These are phyloP conservation scores for Calonectria pseudoturangicola DNA, from an alignment of 2,329 filamentous ascomycete species.

Conservation along the genomic window DNA sequence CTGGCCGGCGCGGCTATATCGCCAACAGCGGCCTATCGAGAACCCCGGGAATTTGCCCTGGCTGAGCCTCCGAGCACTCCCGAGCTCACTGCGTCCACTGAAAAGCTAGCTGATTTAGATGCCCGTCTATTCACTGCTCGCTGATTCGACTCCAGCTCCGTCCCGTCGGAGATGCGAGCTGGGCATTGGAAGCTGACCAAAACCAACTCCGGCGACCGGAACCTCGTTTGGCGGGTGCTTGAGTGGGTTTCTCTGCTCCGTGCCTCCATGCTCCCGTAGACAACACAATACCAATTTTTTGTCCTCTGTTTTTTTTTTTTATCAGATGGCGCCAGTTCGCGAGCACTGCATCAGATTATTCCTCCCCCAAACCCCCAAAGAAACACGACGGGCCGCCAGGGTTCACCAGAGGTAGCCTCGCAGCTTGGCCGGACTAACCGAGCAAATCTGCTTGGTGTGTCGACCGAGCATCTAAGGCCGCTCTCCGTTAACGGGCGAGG, in stretches of 20 bases:
- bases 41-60: slow-evolving; percentile 5
- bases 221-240: slow-evolving; percentile 43
- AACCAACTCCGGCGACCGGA: slow-evolving; percentile 51
- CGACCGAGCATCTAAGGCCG: slow-evolving; percentile 40
- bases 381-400: slow-evolving; percentile 13
- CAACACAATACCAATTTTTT: slow-evolving; percentile 19
- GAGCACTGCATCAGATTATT: slow-evolving; percentile 48
- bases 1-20: slow-evolving; percentile 4
- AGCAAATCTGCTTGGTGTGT: slow-evolving; percentile 46
- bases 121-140: slow-evolving; percentile 33
- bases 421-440: slow-evolving; percentile 41
- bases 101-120: slow-evolving; percentile 36
- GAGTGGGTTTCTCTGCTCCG: slow-evolving; percentile 34
- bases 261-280: slow-evolving; percentile 26
- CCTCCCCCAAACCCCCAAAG: slow-evolving; percentile 25
- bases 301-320: slow-evolving; percentile 6
- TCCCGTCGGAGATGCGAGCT: slow-evolving; percentile 29
- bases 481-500: slow-evolving; percentile 52
- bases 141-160: slow-evolving; percentile 33
- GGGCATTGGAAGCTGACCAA: slow-evolving; percentile 5
- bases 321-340: slow-evolving; percentile 42
- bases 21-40: neutral
- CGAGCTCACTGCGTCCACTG: slow-evolving; percentile 28
- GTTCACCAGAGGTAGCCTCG: slow-evolving; percentile 1
- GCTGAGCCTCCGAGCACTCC: slow-evolving; percentile 10